Percentiles rank a stretch among this genome's conserved stretches.
phyloP scores from a whole-genome alignment of 164 flowering plant species.

The Berberis vulgaris region DNA sequence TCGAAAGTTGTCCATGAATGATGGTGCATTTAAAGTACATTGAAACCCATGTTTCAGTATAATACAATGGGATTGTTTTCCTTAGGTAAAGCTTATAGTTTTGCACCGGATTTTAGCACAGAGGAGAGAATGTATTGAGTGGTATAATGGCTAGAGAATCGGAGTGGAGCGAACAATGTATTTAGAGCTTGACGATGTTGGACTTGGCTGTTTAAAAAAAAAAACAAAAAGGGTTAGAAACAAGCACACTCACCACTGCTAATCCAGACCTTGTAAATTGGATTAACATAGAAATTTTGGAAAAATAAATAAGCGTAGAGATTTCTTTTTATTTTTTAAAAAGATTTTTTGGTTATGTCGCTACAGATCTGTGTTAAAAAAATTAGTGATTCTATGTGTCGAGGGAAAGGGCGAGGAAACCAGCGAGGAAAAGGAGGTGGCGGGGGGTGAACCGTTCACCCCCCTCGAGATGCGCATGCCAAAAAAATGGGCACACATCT shows the following conservation, averaged over 20 bases:
- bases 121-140: constrained; percentile 1
- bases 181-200: not conserved
- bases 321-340: too few species aligned
- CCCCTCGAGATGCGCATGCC: too few species aligned
- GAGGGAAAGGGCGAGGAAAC: too few species aligned
- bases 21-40: constrained; percentile 3
- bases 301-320: too few species aligned
- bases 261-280: not conserved
- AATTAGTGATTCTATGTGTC: too few species aligned
- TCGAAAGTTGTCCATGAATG: not conserved
- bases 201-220: not conserved
- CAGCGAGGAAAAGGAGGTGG: too few species aligned
- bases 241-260: not conserved
- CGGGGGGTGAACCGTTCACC: too few species aligned
- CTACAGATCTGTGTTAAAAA: too few species aligned
- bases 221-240: not conserved
- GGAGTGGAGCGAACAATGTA: not conserved
- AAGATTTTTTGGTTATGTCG: too few species aligned
- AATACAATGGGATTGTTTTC: not conserved
- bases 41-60: constrained; percentile 6
- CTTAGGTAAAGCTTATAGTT: constrained; percentile 1
- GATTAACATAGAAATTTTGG: not conserved
- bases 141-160: not conserved
- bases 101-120: constrained; percentile 4
- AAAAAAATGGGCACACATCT: too few species aligned